Evolutionary conservation across 306 rosid species (phyloP), one percentile per base, ranked within the genome.

Genomic region (Fragaria ananassa): DNA sequence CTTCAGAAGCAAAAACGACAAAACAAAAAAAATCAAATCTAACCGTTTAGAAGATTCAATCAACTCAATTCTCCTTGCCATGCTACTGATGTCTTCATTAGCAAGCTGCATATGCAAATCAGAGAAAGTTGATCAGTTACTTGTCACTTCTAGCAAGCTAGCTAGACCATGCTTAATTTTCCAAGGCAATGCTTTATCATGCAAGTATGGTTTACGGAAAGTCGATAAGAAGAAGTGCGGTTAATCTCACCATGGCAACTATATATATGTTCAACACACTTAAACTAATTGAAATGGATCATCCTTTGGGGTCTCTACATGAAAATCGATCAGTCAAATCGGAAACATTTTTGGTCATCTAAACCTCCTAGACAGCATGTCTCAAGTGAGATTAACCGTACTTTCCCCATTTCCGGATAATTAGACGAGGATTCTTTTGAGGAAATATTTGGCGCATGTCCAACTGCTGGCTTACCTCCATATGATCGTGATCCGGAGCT

Each of bases 1-100:
- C 29, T 2, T 8, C 10, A 6, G 37, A 71, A 51, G 37, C 15
- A 37, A 41, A 27, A 37, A 54, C 2, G 11, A 41, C 10, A 41
- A 41, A 41, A 41, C 25, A 6, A 7, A 41, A 6, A 39, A 41
- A 41, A 7, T 54, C 39, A 75, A 57, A 82, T 29, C 42, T 41
- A 41, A 90, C 97, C 96, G 81, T 81, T 79, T 83, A 60, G 86
- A 84, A 84, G 74, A 76, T 83, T 94, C 95, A 58, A 94, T 85
- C 7, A 78, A 74, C 80, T 91, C 93, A 15, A 91, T 75, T 80
- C 73, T 91, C 88, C 81, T 86, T 15, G 81, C 76, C 85, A 89
- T 75, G 88, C 47, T 78, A 70, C 75, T 49, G 11, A 70, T 70
- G 79, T 75, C 88, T 31, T 78, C 88, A 80, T 85, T 83, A 72